Evolutionary conservation across 441 rosid genomes (phyloP).

Genomic region (Arabidopsis lyrata): DNA sequence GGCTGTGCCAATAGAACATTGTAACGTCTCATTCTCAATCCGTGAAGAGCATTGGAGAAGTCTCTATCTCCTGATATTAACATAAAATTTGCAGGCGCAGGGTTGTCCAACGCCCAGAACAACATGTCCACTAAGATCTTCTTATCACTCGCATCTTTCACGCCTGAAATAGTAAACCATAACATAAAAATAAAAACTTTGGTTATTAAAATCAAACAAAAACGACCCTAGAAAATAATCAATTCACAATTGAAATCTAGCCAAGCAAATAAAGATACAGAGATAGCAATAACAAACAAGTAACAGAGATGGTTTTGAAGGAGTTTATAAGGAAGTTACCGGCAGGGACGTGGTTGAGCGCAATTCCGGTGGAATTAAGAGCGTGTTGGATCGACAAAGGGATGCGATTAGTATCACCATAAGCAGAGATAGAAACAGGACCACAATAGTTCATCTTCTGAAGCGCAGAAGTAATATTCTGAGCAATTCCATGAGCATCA

Average conservation of each 20-base stretch:
- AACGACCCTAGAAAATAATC: neutral
- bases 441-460: slow-evolving; percentile 75
- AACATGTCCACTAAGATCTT: slow-evolving; percentile 95
- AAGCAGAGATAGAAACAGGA: slow-evolving; percentile 84
- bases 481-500: slow-evolving; percentile 80
- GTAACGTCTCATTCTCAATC: slow-evolving; percentile 86
- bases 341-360: slow-evolving; percentile 93
- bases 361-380: slow-evolving; percentile 86
- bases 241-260: slow-evolving; percentile 7
- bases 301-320: neutral
- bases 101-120: slow-evolving; percentile 94
- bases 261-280: neutral
- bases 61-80: slow-evolving; percentile 94
- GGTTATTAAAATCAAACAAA: neutral
- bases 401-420: slow-evolving; percentile 79
- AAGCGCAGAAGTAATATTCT: slow-evolving; percentile 84
- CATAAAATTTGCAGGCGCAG: slow-evolving; percentile 91
- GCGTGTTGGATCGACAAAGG: slow-evolving; percentile 75
- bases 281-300: neutral
- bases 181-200: neutral
- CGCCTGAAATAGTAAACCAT: slow-evolving; percentile 54
- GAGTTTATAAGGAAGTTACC: slow-evolving; percentile 46
- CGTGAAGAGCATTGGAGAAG: slow-evolving; percentile 96
- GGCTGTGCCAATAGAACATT: slow-evolving; percentile 94
- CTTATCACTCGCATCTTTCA: slow-evolving; percentile 97